A percentile compares a stretch with the other conserved stretches of the same genome.
phyloP scores from a whole-genome alignment of 495 filamentous ascomycete species.

The Neurospora tetrasperma region DNA sequence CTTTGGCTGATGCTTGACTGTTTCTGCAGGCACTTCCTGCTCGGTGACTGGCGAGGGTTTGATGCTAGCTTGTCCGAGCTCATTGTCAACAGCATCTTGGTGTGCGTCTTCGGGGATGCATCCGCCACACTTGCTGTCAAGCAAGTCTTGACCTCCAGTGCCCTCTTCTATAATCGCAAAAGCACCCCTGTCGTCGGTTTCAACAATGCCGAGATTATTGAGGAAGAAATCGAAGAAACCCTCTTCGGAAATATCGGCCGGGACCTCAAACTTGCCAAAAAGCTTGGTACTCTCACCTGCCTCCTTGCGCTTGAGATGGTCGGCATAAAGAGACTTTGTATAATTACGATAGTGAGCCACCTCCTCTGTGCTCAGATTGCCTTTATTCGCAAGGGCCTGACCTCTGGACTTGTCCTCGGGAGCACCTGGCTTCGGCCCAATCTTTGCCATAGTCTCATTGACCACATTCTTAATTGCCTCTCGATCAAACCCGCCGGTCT shows the following conservation, averaged over 20 bases:
- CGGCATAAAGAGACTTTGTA: neutral
- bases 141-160: neutral
- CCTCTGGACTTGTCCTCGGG: neutral
- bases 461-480: neutral
- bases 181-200: neutral
- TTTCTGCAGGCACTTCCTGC: neutral
- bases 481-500: neutral
- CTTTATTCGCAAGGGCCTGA: neutral
- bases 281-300: neutral
- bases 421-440: neutral
- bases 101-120: neutral
- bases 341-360: neutral
- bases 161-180: neutral
- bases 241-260: neutral
- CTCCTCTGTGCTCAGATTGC: neutral
- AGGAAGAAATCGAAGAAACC: neutral
- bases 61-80: neutral
- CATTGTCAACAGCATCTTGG: neutral
- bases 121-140: neutral
- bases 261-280: neutral
- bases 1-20: neutral
- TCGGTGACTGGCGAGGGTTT: neutral
- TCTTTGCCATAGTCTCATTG: neutral
- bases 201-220: neutral
- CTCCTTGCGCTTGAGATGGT: neutral